A percentile compares a stretch with the other conserved stretches of the same genome.
Evolutionary conservation across 257 asterid genomes (phyloP).

Genomic region (Anisodus acutangulus): DNA sequence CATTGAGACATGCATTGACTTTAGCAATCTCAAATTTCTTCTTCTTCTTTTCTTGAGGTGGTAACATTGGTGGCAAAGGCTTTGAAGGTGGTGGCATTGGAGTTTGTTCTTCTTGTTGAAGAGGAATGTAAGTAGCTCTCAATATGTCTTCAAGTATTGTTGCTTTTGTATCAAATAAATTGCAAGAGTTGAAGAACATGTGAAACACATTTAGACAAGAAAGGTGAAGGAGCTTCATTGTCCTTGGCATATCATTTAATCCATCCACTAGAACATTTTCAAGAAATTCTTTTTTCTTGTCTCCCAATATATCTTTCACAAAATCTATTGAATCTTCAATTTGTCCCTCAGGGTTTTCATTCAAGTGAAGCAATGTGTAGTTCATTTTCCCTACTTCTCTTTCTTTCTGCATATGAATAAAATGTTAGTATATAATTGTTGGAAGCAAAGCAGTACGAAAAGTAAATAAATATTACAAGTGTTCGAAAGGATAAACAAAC

Average conservation of each 20-base stretch:
- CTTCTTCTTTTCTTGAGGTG: neutral
- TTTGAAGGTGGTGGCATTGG: slow-evolving; percentile 29
- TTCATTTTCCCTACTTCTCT: slow-evolving; percentile 58
- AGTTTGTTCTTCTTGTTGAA: slow-evolving; percentile 25
- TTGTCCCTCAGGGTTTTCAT: slow-evolving; percentile 38
- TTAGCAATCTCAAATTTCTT: neutral
- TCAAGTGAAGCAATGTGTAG: slow-evolving; percentile 51
- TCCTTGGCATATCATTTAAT: slow-evolving; percentile 37
- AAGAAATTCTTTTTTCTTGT: slow-evolving; percentile 49
- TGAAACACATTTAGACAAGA: slow-evolving; percentile 53
- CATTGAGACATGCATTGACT: slow-evolving; percentile 11
- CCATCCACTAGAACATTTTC: slow-evolving; percentile 41
- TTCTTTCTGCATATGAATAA: slow-evolving; percentile 67
- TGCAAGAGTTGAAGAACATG: slow-evolving; percentile 61
- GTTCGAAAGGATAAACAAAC: too few relatives aligned
- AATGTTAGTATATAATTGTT: too few relatives aligned
- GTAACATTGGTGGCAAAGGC: neutral
- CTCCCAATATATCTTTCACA: slow-evolving; percentile 37
- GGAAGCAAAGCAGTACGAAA: too few relatives aligned
- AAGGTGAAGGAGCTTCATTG: slow-evolving; percentile 52
- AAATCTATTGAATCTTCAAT: slow-evolving; percentile 48
- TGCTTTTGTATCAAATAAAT: slow-evolving; percentile 48
- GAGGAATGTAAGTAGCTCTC: slow-evolving; percentile 57
- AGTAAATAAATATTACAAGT: too few relatives aligned
- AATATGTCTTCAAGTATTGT: slow-evolving; percentile 52